Percentiles rank a stretch among this genome's conserved stretches.
Evolutionary conservation across 2,329 filamentous ascomycete species (phyloP).

Genomic region (Coniochaeta pulveracea): DNA sequence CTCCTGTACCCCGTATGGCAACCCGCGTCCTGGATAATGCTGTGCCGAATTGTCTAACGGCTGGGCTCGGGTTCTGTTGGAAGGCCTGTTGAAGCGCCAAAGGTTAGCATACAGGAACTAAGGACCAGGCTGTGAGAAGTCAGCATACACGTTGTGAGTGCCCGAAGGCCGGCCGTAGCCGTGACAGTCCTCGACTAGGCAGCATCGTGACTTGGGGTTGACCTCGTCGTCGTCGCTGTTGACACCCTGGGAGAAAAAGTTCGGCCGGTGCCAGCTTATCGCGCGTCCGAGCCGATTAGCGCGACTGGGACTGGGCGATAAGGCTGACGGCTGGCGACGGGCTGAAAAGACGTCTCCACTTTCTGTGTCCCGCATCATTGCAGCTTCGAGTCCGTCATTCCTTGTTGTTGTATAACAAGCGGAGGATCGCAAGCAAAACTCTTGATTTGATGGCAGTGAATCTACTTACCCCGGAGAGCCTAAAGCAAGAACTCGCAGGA

Average conservation of each 20-base stretch:
- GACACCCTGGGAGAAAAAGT: slow-evolving; percentile 4
- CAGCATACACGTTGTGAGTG: slow-evolving; percentile 5
- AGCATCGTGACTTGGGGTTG: slow-evolving; percentile 3
- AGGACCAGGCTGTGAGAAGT: too few relatives aligned
- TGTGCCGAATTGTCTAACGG: slow-evolving; percentile 17
- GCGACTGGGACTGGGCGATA: not conserved
- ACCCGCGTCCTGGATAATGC: slow-evolving; percentile 11
- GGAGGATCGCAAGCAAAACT: too few relatives aligned
- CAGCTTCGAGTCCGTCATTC: too few relatives aligned
- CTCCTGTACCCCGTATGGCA: slow-evolving; percentile 8
- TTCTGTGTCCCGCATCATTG: too few relatives aligned
- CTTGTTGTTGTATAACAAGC: not conserved
- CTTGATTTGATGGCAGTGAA: too few relatives aligned
- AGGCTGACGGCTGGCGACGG: not conserved
- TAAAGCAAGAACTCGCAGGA: too few relatives aligned
- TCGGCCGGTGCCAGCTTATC: slow-evolving; percentile 2
- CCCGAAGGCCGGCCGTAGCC: slow-evolving; percentile 5
- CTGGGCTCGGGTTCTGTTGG: slow-evolving; percentile 1
- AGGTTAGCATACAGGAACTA: slow-evolving; percentile 4
- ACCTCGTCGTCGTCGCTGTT: not conserved
- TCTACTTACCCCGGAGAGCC: too few relatives aligned
- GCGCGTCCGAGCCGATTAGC: not conserved
- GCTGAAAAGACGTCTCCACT: too few relatives aligned
- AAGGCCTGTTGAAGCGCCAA: slow-evolving; percentile 8
- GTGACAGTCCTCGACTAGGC: slow-evolving; percentile 2